These are phyloP conservation scores for Magnolia kwangsiensis DNA, from an alignment of 164 flowering plant genomes.

Conservation along the genomic window DNA sequence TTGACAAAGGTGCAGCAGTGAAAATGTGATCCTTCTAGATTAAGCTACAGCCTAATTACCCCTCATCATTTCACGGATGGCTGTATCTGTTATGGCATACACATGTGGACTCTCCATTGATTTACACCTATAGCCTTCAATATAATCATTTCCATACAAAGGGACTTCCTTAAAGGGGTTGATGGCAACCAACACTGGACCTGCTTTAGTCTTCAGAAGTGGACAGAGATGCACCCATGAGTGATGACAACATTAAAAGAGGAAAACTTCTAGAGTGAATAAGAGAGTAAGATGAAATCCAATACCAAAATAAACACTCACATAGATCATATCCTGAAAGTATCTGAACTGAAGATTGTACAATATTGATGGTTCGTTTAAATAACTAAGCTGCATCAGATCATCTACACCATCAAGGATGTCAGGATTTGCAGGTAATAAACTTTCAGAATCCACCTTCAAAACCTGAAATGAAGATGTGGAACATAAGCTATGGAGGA, in stretches of 20 bases:
- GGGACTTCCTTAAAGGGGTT: constrained; percentile 91
- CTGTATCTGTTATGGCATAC: constrained; percentile 94
- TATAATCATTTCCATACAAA: constrained; percentile 78
- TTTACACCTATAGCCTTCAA: constrained; percentile 82
- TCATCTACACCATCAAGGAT: constrained; percentile 99
- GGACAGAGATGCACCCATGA: background rate
- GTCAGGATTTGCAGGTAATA: constrained; percentile 90
- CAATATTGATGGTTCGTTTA: constrained; percentile 92
- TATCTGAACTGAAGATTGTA: constrained; percentile 91
- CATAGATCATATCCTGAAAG: constrained; percentile 80
- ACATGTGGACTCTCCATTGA: constrained; percentile 85
- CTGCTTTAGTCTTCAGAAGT: constrained; percentile 82
- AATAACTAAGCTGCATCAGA: constrained; percentile 97
- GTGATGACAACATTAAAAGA: background rate
- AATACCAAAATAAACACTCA: constrained; percentile 36
- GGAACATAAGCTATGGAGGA: background rate
- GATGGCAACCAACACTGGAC: constrained; percentile 96
- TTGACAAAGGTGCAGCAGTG: background rate
- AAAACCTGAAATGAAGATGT: constrained; percentile 47
- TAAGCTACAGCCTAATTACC: constrained; percentile 36
- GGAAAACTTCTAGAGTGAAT: background rate
- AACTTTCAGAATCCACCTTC: constrained; percentile 54
- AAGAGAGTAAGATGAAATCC: constrained; percentile 1
- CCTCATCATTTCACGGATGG: constrained; percentile 94
- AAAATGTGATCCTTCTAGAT: background rate